phyloP scores from a whole-genome alignment of 2,329 filamentous ascomycete species.

The Arthrinium phaeospermum region DNA sequence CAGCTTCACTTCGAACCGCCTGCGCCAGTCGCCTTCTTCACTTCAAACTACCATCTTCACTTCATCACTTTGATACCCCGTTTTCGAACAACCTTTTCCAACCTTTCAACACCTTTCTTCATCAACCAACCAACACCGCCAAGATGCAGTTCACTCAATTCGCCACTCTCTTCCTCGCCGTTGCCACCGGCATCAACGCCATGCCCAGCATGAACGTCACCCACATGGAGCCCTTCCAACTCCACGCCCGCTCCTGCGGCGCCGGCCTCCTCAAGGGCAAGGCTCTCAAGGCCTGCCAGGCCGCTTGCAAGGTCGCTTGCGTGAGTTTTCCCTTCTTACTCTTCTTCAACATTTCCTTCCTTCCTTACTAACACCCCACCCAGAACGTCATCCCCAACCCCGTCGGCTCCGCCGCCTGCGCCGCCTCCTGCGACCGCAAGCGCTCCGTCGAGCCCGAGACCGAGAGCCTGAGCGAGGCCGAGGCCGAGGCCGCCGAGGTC shows the following conservation, averaged over 20 bases:
- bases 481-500: neutral
- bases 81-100: neutral
- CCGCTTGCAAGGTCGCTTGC: slow-evolving; percentile 15
- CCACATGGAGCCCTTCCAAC: neutral
- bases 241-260: slow-evolving; percentile 19
- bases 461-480: neutral
- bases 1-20: neutral
- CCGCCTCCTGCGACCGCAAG: neutral
- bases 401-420: neutral
- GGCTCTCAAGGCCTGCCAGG: slow-evolving; percentile 16
- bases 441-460: neutral
- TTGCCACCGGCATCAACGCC: slow-evolving; percentile 13
- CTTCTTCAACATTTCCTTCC: neutral
- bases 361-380: neutral
- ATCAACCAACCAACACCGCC: neutral
- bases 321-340: neutral
- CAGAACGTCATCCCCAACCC: slow-evolving; percentile 12
- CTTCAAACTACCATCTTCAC: neutral
- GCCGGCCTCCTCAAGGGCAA: slow-evolving; percentile 16
- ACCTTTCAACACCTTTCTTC: neutral
- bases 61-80: slow-evolving; percentile 1
- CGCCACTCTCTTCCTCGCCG: slow-evolving; percentile 9
- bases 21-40: slow-evolving; percentile 15
- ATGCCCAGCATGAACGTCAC: neutral
- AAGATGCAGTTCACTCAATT: slow-evolving; percentile 17